phyloP scores from a whole-genome alignment of 805 yeast genomes.

The Ogataea minuta region DNA sequence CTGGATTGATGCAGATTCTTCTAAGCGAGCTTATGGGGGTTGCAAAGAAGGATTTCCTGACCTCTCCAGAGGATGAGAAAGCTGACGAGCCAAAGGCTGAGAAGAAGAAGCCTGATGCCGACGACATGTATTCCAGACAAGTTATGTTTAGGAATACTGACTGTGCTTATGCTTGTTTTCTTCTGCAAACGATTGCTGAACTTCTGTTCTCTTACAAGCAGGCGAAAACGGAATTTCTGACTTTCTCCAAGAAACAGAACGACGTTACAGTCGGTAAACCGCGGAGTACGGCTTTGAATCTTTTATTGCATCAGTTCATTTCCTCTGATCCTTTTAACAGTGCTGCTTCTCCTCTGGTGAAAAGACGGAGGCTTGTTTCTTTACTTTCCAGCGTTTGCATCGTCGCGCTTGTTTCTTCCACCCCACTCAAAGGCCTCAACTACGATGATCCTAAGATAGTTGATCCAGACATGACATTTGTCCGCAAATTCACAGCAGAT shows the following conservation, averaged over 20 bases:
- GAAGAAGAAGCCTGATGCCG: conserved; percentile 18
- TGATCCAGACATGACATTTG: conserved; percentile 69
- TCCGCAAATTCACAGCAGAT: conserved; percentile 73
- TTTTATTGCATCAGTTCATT: conserved; percentile 71
- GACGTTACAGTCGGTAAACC: conserved; percentile 52
- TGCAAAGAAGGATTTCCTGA: conserved; percentile 27
- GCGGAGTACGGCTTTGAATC: conserved; percentile 71
- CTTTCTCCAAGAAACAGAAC: conserved; percentile 61
- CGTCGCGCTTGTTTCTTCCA: conserved; percentile 59
- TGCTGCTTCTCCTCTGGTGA: conserved; percentile 35
- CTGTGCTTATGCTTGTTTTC: conserved; percentile 65
- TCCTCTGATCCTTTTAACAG: conserved; percentile 48
- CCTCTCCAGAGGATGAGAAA: conserved; percentile 22
- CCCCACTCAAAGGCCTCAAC: conserved; percentile 48
- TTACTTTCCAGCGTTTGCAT: conserved; percentile 61
- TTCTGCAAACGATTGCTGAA: conserved; percentile 68
- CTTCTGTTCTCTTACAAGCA: conserved; percentile 74
- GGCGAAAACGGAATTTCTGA: conserved; percentile 77
- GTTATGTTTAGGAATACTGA: conserved; percentile 47
- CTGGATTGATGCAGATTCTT: conserved; percentile 64
- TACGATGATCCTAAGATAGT: conserved; percentile 46
- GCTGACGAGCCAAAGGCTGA: conserved; percentile 16
- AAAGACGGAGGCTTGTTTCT: conserved; percentile 57
- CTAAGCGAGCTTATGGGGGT: conserved; percentile 61
- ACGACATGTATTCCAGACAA: conserved; percentile 25